Conservation (phyloP, 2,329 filamentous ascomycete genomes). For the Hymenoscyphus linearis region DNA sequence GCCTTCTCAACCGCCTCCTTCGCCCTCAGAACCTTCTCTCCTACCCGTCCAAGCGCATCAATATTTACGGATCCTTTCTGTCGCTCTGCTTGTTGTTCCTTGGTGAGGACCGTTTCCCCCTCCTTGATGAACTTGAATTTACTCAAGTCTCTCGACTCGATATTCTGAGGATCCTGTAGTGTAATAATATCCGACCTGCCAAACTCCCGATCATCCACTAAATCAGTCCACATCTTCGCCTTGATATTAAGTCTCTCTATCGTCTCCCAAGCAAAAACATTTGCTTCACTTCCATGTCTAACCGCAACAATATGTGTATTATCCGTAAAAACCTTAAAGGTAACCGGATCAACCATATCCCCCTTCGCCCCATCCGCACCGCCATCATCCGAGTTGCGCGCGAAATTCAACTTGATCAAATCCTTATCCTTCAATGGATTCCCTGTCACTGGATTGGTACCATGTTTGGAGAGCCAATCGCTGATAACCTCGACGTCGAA, state of each 20-base stretch:
- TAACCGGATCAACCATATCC: conserved; percentile 93
- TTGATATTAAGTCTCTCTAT: conserved; percentile 95
- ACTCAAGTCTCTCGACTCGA: conserved; percentile 74
- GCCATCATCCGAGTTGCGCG: conserved; percentile 71
- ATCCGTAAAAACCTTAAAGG: conserved; percentile 95
- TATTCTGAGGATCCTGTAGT: conserved; percentile 89
- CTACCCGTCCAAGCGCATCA: conserved; percentile 69
- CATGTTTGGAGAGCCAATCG: conserved; percentile 89
- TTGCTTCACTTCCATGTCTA: conserved; percentile 73
- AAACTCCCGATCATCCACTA: conserved; percentile 84
- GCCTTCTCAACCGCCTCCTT: conserved; percentile 93
- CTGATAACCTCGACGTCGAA: conserved; percentile 95
- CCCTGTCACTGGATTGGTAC: conserved; percentile 86
- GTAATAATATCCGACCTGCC: conserved; percentile 89
- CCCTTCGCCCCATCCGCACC: conserved; percentile 55
- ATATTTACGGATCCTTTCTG: conserved; percentile 69
- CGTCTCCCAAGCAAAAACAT: conserved; percentile 95
- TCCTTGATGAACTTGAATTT: conserved; percentile 87
- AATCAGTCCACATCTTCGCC: conserved; percentile 88
- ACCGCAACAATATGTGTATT: conserved; percentile 96
- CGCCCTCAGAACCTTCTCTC: conserved; percentile 79
- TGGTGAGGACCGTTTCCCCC: conserved; percentile 63
- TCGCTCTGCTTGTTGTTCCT: conserved; percentile 64
- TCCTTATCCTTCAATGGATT: conserved; percentile 73
- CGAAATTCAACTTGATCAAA: conserved; percentile 84